A percentile compares a stretch with the other conserved stretches of the same genome.
phyloP scores from a whole-genome alignment of 2,329 filamentous ascomycete genomes.

The Aureobasidium pullulans region DNA sequence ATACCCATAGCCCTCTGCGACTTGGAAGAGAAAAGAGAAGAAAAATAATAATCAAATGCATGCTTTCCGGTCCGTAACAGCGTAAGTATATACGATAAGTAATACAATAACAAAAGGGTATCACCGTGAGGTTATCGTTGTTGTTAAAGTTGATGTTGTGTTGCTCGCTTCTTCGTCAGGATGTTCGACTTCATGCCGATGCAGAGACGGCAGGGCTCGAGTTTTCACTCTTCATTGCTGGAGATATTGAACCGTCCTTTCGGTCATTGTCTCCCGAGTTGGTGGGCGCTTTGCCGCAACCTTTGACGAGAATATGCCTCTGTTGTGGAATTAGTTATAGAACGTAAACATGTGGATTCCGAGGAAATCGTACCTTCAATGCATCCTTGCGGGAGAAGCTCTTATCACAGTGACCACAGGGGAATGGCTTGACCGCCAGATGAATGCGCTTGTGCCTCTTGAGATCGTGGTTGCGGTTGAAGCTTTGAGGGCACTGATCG shows the following conservation, averaged over 20 bases:
- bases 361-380: constrained; percentile 65
- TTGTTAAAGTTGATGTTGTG: background rate
- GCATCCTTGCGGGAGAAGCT: constrained; percentile 96
- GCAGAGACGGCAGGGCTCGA: constrained; percentile 25
- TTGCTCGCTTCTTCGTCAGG: background rate
- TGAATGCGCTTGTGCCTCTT: constrained; percentile 96
- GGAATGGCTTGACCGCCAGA: constrained; percentile 89
- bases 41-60: constrained; percentile 4
- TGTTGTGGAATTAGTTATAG: constrained; percentile 25
- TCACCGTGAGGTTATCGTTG: constrained; percentile 12
- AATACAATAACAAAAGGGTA: constrained; percentile 17
- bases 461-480: constrained; percentile 92
- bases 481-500: constrained; percentile 83
- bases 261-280: constrained; percentile 28
- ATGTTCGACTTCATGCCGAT: constrained; percentile 17
- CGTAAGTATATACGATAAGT: constrained; percentile 14
- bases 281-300: constrained; percentile 50
- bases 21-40: background rate
- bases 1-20: background rate
- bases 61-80: constrained; percentile 13
- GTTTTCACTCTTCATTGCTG: constrained; percentile 27
- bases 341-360: background rate
- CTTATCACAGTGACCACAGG: constrained; percentile 86
- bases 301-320: constrained; percentile 62
- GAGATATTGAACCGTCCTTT: constrained; percentile 29